Evolutionary conservation across 2,329 filamentous ascomycete genomes (phyloP).

Genomic region (Epichloe gansuensis): DNA sequence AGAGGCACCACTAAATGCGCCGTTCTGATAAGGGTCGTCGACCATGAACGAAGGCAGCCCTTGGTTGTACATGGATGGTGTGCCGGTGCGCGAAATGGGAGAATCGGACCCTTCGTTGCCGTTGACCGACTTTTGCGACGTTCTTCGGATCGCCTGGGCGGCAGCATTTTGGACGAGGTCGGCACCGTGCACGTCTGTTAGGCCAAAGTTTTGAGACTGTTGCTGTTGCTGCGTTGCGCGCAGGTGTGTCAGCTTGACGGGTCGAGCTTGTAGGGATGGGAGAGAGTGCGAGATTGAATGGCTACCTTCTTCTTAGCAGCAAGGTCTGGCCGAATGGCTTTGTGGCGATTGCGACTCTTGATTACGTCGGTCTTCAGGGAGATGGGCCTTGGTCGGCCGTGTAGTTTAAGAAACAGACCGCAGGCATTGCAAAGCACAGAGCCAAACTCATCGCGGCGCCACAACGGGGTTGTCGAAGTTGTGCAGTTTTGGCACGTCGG

Average conservation of each 20-base stretch:
- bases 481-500: constrained; percentile 93
- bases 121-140: constrained; percentile 60
- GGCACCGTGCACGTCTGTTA: constrained; percentile 45
- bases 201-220: constrained; percentile 27
- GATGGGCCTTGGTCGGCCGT: constrained; percentile 84
- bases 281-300: constrained; percentile 2
- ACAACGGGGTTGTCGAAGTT: constrained; percentile 90
- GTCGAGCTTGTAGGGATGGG: neutral
- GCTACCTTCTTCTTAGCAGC: constrained; percentile 74
- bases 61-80: constrained; percentile 62
- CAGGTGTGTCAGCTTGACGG: neutral
- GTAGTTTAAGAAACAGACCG: constrained; percentile 92
- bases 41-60: constrained; percentile 73
- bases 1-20: constrained; percentile 17
- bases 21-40: constrained; percentile 53
- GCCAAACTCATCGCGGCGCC: constrained; percentile 92
- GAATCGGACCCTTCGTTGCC: constrained; percentile 67
- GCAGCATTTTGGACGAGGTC: constrained; percentile 38
- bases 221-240: constrained; percentile 20
- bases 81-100: constrained; percentile 67
- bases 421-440: constrained; percentile 97
- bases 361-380: constrained; percentile 98
- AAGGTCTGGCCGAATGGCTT: constrained; percentile 68
- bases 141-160: constrained; percentile 41
- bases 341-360: constrained; percentile 96